A percentile compares a stretch with the other conserved stretches of the same genome.
phyloP scores from a whole-genome alignment of 345 rosid species.

The Eucalyptus erythrocorys region DNA sequence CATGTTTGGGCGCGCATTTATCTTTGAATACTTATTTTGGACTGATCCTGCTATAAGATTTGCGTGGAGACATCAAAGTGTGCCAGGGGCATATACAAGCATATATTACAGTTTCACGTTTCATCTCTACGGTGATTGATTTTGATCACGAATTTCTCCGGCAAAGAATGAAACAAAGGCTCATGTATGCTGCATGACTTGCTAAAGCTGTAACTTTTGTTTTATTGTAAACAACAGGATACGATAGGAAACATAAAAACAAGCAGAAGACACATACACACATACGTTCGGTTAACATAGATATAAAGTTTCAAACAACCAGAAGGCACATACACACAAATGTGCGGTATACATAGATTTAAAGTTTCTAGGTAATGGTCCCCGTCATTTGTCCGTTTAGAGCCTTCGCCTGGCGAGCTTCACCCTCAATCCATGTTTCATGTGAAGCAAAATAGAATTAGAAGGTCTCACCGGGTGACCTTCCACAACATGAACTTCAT shows the following conservation, averaged over 20 bases:
- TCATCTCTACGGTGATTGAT: neutral
- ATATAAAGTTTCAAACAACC: neutral
- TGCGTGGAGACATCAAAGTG: neutral
- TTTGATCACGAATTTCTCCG: neutral
- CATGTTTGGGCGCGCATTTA: neutral
- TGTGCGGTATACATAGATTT: too few relatives aligned
- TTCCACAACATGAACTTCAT: conserved; percentile 20
- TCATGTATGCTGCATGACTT: neutral
- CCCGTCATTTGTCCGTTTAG: neutral
- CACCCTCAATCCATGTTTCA: conserved; percentile 33
- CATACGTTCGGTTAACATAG: neutral
- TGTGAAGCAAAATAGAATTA: conserved; percentile 30
- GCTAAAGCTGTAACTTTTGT: neutral
- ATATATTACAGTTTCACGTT: neutral
- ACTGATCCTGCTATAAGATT: neutral
- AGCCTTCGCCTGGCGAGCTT: conserved; percentile 9
- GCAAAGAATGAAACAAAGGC: neutral
- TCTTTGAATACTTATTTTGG: neutral
- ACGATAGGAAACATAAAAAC: neutral
- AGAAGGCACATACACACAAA: too few relatives aligned
- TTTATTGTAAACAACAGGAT: neutral
- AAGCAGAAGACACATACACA: neutral
- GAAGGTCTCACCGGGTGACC: conserved; percentile 15
- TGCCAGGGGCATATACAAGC: neutral
- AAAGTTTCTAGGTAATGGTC: neutral